Percentiles rank a stretch among this genome's conserved stretches.
Evolutionary conservation across 768 basidiomycete species (phyloP).

Genomic region (Nidularia sp.): DNA sequence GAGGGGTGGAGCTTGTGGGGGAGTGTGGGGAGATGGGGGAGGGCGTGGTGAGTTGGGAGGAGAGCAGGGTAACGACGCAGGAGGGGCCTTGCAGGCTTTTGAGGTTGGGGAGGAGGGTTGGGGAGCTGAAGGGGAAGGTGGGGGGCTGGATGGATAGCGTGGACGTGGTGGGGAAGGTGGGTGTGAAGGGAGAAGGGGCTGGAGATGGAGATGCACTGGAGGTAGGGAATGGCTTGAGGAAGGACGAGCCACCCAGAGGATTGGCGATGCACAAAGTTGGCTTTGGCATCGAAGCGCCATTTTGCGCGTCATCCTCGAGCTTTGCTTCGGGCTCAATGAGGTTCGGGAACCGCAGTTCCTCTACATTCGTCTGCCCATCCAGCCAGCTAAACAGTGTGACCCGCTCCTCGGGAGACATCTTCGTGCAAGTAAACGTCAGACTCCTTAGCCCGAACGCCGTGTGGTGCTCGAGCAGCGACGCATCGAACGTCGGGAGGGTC

Average conservation of each 20-base stretch:
- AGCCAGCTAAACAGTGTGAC: constrained; percentile 34
- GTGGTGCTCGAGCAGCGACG: constrained; percentile 35
- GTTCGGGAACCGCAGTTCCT: constrained; percentile 32
- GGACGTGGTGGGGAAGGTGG: neutral
- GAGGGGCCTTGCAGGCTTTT: constrained; percentile 33
- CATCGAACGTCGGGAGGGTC: constrained; percentile 37
- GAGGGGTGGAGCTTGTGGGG: neutral
- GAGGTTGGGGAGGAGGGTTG: constrained; percentile 36
- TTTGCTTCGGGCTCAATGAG: constrained; percentile 19
- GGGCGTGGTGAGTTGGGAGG: constrained; percentile 8
- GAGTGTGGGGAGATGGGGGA: neutral
- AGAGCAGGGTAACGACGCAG: constrained; percentile 21
- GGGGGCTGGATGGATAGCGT: constrained; percentile 4
- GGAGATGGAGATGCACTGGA: neutral
- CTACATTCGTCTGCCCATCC: constrained; percentile 37
- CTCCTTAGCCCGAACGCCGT: constrained; percentile 35
- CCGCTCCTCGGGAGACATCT: constrained; percentile 25
- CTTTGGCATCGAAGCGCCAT: neutral
- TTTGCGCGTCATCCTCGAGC: neutral
- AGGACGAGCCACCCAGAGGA: neutral
- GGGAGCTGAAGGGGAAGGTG: constrained; percentile 18
- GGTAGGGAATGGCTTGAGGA: neutral
- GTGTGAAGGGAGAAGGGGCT: constrained; percentile 4
- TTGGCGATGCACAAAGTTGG: neutral
- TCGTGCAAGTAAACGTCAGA: constrained; percentile 30